phyloP scores from a whole-genome alignment of 305 asterid species.

The Solanum hybrid region DNA sequence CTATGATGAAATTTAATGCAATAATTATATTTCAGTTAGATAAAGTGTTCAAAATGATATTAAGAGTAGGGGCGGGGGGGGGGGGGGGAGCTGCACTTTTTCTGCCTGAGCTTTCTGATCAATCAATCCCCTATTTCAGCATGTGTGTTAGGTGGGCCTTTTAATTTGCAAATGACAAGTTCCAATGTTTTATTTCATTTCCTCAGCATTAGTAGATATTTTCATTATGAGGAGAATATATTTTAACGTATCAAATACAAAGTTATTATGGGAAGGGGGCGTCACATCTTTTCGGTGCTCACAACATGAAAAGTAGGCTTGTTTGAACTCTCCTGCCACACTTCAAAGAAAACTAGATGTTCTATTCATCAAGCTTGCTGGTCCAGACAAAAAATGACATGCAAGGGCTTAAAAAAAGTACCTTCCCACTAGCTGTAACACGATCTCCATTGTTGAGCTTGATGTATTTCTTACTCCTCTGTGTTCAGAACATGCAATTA shows the following conservation, averaged over 20 bases:
- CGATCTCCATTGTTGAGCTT: slow-evolving; percentile 92
- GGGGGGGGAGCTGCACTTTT: neutral
- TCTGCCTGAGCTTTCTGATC: neutral
- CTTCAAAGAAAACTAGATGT: neutral
- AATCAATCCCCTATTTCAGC: neutral
- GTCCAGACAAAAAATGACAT: slow-evolving; percentile 3
- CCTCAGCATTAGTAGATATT: neutral
- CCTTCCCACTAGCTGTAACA: slow-evolving; percentile 95
- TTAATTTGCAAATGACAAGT: neutral
- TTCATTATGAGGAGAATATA: neutral
- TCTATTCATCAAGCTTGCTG: neutral
- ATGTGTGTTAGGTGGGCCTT: neutral
- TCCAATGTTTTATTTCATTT: neutral
- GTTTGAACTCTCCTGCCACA: neutral
- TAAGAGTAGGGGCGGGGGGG: neutral
- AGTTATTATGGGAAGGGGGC: neutral
- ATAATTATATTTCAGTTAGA: neutral
- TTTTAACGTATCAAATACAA: neutral
- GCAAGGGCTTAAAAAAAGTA: slow-evolving; percentile 20
- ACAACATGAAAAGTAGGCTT: neutral
- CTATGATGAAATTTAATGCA: neutral
- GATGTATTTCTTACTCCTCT: slow-evolving; percentile 90
- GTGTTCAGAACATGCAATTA: slow-evolving; percentile 16
- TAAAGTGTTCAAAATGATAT: neutral
- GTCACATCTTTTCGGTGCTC: neutral